Evolutionary conservation across 345 rosid genomes (phyloP), one percentile per base, ranked within the genome.

Genomic region (Passiflora organensis): DNA sequence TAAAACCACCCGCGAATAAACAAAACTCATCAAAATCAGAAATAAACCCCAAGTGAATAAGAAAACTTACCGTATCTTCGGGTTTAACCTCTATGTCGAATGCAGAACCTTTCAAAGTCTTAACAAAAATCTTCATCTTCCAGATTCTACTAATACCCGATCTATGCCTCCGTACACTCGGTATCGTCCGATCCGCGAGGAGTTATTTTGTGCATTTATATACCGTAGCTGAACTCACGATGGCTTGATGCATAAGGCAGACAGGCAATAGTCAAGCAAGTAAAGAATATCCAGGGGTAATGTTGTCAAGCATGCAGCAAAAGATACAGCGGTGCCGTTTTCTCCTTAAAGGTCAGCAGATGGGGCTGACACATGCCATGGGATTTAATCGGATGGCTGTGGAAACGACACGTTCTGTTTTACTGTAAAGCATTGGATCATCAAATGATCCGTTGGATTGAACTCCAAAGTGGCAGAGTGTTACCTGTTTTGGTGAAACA

Each of bases 81-180:
- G 89, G 84, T 20, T 74, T 72, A 5, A 86, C 95, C 68, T 86
- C 81, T 76, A 86, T 62, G 42, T 83, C 84, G 78, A 86, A 86
- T 72, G 67, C 57, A 32, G 82, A 70, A 13, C 90, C 90, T 64
- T 79, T 86, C 77, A 86, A 83, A 51, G 89, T 83, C 76, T 83
- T 86, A 3, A 86, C 78, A 53, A 72, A 81, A 76, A 83, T 59
- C 87, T 79, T 86, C 89, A 86, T 86, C 81, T 70, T 15, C 24
- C 21, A 12, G 20, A 44, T 58, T 48, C 43, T 25, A 13, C 48
- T 18, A 0, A 43, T 18, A 36, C 51, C 37, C 63, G 71, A 60
- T 59, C 71, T 67, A 55, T 32, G 51, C 20, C 22, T 15, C 59
- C 42, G 58, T 19, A 59, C 28, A n/a, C 38, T 54, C 17, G 32